Evolutionary conservation across 805 yeast species (phyloP), one percentile per base, ranked within the genome.

Genomic region (Crinitomyces ghanaensis): DNA sequence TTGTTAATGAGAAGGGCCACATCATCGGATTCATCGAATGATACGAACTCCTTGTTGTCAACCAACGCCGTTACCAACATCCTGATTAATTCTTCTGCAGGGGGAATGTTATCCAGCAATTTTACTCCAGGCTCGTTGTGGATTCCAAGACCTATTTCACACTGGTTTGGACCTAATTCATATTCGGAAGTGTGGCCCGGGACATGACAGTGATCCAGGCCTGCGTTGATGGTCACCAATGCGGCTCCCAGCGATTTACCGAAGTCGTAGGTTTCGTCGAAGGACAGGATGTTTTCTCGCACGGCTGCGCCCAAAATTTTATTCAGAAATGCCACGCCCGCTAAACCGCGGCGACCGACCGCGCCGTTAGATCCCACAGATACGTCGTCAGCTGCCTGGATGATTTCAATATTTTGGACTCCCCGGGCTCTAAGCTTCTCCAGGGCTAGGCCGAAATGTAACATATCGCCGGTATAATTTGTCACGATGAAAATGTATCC

Each of bases 291-390:
- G 9, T 51, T 53, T 7, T 43, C 43, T n/a, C n/a, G n/a, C 19
- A 69, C 64, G 30, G 72, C 77, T 2, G 83, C 86, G 30, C 95
- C 94, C 13, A 77, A 68, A 29, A 77, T 62, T 54, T 85, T 85
- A 57, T 86, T 95, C 21, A 82, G 80, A 8, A 86, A 54, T 1
- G 77, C 72, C 1, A 95, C 84, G 25, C 95, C 96, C 0, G 95
- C 91, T 37, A 85, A 64, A 18, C 94, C 96, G 58, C 96, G 70
- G 59, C 95, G 70, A 15, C 95, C 95, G 33, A 85, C 95, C 65
- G 80, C 70, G 15, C 81, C 84, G 17, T 74, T 67, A 45, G 78
- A 65, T 6, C 94, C 94, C 30, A 86, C 94, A 6, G 95, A 82
- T 12, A 84, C 94, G 54, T 85, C 96, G 52, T 85, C 96, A 28